Percentiles rank a stretch among this genome's conserved stretches.
phyloP scores from a whole-genome alignment of 2,329 filamentous ascomycete genomes.

The Beauveria pseudobassiana region DNA sequence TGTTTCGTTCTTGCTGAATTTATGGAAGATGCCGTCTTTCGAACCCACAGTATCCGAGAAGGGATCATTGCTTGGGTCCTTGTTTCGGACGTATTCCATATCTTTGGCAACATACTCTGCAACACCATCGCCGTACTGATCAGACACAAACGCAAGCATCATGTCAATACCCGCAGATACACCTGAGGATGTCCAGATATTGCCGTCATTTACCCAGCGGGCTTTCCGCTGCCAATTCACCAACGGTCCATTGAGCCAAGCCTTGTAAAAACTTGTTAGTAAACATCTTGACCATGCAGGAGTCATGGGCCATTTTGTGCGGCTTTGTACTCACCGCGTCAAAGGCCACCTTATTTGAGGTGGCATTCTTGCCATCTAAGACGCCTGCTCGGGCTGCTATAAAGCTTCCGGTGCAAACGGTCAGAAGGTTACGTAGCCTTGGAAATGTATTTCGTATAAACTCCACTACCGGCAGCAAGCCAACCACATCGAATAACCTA shows the following conservation, averaged over 20 bases:
- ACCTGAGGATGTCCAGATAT: not conserved
- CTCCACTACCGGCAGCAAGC: conserved; percentile 25
- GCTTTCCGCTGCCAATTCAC: too few relatives aligned
- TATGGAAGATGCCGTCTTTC: not conserved
- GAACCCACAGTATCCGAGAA: not conserved
- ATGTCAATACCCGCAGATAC: not conserved
- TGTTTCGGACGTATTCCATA: not conserved
- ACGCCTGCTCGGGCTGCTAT: conserved; percentile 44
- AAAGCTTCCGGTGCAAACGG: conserved; percentile 50
- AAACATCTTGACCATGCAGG: too few relatives aligned
- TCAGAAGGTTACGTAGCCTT: conserved; percentile 40
- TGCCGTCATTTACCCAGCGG: not conserved
- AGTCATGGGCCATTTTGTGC: too few relatives aligned
- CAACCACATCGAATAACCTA: conserved; percentile 45
- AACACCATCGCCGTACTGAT: not conserved
- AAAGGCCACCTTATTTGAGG: conserved; percentile 44
- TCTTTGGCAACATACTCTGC: not conserved
- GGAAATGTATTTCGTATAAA: conserved; percentile 33
- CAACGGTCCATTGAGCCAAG: too few relatives aligned
- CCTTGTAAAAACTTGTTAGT: too few relatives aligned
- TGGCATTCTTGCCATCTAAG: conserved; percentile 46
- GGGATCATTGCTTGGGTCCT: not conserved
- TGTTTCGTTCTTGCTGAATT: too few relatives aligned
- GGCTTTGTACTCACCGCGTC: too few relatives aligned
- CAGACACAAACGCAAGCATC: not conserved